A percentile compares a stretch with the other conserved stretches of the same genome.
phyloP scores from a whole-genome alignment of 1,284 basidiomycete species.

The Trichosporon coremiiforme region DNA sequence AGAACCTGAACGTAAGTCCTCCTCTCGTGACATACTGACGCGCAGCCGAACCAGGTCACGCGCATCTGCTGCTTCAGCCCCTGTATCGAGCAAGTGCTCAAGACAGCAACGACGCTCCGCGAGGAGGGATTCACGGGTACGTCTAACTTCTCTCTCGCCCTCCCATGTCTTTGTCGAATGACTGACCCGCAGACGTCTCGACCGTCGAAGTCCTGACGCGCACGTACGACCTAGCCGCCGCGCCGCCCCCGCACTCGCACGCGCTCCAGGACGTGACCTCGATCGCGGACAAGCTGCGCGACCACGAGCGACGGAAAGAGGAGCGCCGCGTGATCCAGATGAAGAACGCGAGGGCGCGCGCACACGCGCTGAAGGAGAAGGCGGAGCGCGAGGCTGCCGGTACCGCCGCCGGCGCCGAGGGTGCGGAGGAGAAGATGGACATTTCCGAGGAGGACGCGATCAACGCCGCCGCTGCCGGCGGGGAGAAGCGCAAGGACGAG shows the following conservation, averaged over 20 bases:
- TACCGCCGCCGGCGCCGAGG: conserved; percentile 21
- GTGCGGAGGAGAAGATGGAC: conserved; percentile 21
- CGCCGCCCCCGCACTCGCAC: conserved; percentile 47
- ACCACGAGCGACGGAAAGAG: conserved; percentile 72
- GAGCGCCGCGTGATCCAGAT: conserved; percentile 80
- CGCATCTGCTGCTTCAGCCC: conserved; percentile 98
- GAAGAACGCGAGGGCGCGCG: conserved; percentile 55
- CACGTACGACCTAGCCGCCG: conserved; percentile 71
- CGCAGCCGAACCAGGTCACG: conserved; percentile 75
- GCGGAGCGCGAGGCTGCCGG: conserved; percentile 36
- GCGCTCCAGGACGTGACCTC: conserved; percentile 63
- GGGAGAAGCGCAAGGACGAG: conserved; percentile 28
- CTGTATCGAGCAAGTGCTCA: conserved; percentile 96
- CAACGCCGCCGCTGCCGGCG: conserved; percentile 27
- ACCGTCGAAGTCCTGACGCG: conserved; percentile 89
- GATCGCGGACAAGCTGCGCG: conserved; percentile 67
- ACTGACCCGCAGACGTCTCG: conserved; percentile 67
- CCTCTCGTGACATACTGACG: conserved; percentile 16
- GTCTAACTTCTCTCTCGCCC: conserved; percentile 31
- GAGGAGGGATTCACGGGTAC: conserved; percentile 83
- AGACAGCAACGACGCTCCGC: conserved; percentile 84
- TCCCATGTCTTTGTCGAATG: not conserved
- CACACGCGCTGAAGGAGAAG: conserved; percentile 47
- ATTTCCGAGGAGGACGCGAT: conserved; percentile 32
- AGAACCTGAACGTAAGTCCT: conserved; percentile 69